Base-by-base conservation (phyloP, 169 alveolate genomes). In the Plasmodium gonderi region DNA sequence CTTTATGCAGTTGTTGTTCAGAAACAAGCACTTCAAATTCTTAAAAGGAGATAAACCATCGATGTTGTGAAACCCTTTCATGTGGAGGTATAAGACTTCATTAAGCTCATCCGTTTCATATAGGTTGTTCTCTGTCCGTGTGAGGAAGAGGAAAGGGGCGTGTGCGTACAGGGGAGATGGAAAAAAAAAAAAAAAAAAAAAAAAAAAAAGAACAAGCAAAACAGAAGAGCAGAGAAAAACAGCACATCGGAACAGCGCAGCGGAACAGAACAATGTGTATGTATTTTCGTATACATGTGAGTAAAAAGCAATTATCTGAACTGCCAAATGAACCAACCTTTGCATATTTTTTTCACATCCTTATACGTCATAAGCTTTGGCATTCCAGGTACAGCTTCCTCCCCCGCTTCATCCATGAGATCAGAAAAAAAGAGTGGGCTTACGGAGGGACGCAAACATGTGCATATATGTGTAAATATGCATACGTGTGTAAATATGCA, bases 1-100 rank as follows among this genome's bases (percentile, higher is more conserved):
- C 64, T 95, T 93, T 31, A 97, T 96, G 64, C 98, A 98, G 79
- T 98, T 98, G n/a, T 99, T 99, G 92, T 98, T 98, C 20, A 98
- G 96, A 95, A 97, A 98, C 26, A 98, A 93, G 65, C 98, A 98
- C 91, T 97, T 97, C 64, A 97, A 95, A 83, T 98, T 98, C 60
- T 96, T 95, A 78, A 97, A 98, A 36, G 96, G 95, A 11, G 96
- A 98, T 38, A 98, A 82, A 76, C 97, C 97, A 85, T 97, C 98
- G 14, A 98, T 97, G 83, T 96, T 95, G 31, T 94, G 92, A 89
- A 98, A 98, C 38, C 99, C 98, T 74, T 96, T 96, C 92, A 96
- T 97, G 92, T 97, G 99, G n/a, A 98, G 93, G 91, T 97, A 98
- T 17, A 98, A 96, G 69, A 96, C 96, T 78, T 97, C 99, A 91